Percentiles rank a stretch among this genome's conserved stretches.
phyloP scores from a whole-genome alignment of 176 grass and related monocot species.

The Avena eriantha region DNA sequence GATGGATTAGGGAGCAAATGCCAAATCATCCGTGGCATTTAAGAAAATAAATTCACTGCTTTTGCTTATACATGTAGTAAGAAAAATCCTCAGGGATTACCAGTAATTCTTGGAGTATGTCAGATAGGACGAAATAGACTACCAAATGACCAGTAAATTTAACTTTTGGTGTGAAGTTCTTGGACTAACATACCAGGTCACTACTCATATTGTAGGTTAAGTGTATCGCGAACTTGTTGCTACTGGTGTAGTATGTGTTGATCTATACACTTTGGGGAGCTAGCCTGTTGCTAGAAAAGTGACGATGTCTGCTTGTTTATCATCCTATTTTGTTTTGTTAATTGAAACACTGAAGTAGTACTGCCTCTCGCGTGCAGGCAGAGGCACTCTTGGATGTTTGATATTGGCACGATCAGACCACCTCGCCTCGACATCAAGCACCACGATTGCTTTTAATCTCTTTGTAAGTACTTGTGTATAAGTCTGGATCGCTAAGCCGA shows the following conservation, averaged over 20 bases:
- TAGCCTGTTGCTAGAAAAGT: neutral
- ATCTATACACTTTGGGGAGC: neutral
- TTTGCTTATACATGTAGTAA: neutral
- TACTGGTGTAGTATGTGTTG: neutral
- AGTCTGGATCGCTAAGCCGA: slow-evolving; percentile 14
- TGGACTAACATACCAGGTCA: neutral
- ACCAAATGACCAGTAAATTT: neutral
- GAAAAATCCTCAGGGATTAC: neutral
- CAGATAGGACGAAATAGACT: neutral
- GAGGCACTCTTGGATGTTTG: neutral
- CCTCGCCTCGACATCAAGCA: neutral
- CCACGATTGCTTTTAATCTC: neutral
- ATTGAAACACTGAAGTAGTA: neutral
- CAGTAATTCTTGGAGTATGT: neutral
- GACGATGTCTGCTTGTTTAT: neutral
- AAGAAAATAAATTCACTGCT: slow-evolving; percentile 1
- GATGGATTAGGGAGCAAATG: neutral
- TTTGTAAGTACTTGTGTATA: slow-evolving; percentile 19
- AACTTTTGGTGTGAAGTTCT: neutral
- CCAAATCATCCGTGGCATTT: neutral
- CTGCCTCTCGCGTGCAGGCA: neutral
- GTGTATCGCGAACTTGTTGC: neutral
- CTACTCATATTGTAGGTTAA: neutral
- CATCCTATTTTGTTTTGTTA: neutral
- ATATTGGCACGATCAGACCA: slow-evolving; percentile 1